Conservation (phyloP, 208 protist species). For the Leishmania guyanensis region DNA sequence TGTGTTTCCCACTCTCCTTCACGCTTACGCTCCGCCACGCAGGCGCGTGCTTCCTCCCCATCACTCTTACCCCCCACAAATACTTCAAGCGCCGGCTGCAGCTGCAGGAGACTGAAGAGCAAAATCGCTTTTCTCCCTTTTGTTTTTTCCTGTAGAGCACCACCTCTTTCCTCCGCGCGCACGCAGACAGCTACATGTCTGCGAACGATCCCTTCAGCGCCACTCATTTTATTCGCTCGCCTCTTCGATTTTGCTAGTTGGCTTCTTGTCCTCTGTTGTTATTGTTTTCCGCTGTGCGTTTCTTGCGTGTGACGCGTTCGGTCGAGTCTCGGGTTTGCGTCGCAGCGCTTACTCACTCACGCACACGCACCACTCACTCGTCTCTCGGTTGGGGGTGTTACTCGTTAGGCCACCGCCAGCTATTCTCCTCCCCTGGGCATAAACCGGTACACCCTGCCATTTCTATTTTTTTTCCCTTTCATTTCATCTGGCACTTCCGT, state of each 20-base stretch:
- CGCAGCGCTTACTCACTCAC: not conserved
- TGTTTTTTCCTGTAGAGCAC: not conserved
- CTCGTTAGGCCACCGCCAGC: not conserved
- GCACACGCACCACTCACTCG: not conserved
- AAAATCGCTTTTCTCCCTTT: not conserved
- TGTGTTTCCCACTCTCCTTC: not conserved
- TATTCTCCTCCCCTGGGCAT: not conserved
- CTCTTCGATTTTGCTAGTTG: not conserved
- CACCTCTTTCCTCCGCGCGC: not conserved
- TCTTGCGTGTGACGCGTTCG: not conserved
- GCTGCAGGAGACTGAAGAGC: not conserved
- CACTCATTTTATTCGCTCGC: not conserved
- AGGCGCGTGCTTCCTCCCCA: not conserved
- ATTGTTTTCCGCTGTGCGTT: not conserved
- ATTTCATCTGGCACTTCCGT: not conserved
- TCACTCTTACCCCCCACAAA: not conserved
- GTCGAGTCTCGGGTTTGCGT: not conserved
- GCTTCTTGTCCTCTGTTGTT: not conserved
- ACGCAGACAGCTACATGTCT: not conserved
- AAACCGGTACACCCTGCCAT: not conserved
- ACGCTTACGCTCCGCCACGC: not conserved
- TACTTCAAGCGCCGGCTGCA: too few species aligned
- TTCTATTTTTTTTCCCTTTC: slow-evolving; percentile 1
- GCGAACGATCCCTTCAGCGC: not conserved
- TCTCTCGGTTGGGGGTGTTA: not conserved